Base-by-base conservation (phyloP, 1,284 basidiomycete species). In the Athelia psychrophila region DNA sequence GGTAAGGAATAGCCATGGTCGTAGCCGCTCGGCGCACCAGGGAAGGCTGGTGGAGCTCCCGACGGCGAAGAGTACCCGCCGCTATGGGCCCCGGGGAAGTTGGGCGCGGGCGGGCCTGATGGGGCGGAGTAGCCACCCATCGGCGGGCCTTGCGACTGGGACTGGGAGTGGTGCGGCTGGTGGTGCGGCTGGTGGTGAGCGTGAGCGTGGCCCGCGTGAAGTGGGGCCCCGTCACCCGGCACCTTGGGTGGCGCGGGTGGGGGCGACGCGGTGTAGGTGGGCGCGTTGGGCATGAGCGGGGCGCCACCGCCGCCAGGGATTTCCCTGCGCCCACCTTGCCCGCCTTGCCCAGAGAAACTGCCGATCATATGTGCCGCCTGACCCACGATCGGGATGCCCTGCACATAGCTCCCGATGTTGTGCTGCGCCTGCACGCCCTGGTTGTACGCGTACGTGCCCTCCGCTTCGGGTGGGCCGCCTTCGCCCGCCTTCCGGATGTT, bases 401-500 rank as follows among this genome's bases (percentile, higher is more conserved):
- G 66, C 33, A 75, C 66, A 55, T 83, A 80, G 1, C 76, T 74
- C 30, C 71, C 60, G 8, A 84, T 23, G 36, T 71, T 64, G 9
- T 75, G 64, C 62, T 84, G 81, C 45, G 74, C 67, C 45, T 79
- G 69, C 13, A 72, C 59, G 3, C 75, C 84, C 42, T 80, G 70
- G 45, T 65, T 69, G 44, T 75, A 67, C 0, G 80, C 80, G 50
- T 67, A 77, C 1, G 73, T 64, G 2, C 79, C 78, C 49, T 79
- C 68, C 0, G 73, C 67, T 6, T 70, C 64, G 4, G 76, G 56
- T 1, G 64, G 50, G 1, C 78, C 77, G n/a, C 80, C 83, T 52
- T 83, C 77, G 2, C 81, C 80, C 0, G 69, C 68, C 4, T 80
- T 66, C 3, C 91, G 83, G 51, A 83, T 80, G 67, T 93, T 93